These are phyloP conservation scores for Solanum arcanum DNA, from an alignment of 257 asterid genomes.

Conservation along the genomic window DNA sequence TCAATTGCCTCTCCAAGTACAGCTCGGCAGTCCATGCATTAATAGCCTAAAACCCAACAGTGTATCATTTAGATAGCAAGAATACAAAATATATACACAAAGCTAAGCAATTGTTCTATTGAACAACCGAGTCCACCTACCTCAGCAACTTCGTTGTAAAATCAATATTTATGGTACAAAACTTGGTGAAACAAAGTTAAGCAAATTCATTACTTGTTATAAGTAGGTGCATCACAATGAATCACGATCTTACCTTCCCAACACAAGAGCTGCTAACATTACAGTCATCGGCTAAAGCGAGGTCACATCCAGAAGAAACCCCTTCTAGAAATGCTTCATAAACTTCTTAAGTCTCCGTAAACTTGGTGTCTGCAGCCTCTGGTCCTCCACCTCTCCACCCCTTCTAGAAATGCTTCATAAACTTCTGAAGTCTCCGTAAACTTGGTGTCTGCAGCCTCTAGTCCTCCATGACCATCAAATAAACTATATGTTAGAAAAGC, in stretches of 20 bases:
- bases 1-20: no score
- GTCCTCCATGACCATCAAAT: slow-evolving; percentile 90
- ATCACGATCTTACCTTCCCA: slow-evolving; percentile 40
- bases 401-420: slow-evolving; percentile 27
- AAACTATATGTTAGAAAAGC: neutral
- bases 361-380: slow-evolving; percentile 72
- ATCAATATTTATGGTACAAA: neutral
- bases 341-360: slow-evolving; percentile 34
- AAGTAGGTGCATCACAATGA: slow-evolving; percentile 17
- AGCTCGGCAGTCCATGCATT: no score
- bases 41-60: no score
- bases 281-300: slow-evolving; percentile 49
- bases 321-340: slow-evolving; percentile 27
- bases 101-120: no score
- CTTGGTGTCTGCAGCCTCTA: slow-evolving; percentile 73
- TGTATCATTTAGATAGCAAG: no score
- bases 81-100: no score
- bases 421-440: slow-evolving; percentile 39
- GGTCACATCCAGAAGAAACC: slow-evolving; percentile 51
- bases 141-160: neutral
- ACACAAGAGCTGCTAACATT: slow-evolving; percentile 44
- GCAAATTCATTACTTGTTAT: neutral
- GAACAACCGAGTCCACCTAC: neutral
- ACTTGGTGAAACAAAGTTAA: neutral
- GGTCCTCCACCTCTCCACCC: slow-evolving; percentile 49